Evolutionary conservation across 495 filamentous ascomycete species (phyloP).

Genomic region (Lasiosphaeriaceae sp.): DNA sequence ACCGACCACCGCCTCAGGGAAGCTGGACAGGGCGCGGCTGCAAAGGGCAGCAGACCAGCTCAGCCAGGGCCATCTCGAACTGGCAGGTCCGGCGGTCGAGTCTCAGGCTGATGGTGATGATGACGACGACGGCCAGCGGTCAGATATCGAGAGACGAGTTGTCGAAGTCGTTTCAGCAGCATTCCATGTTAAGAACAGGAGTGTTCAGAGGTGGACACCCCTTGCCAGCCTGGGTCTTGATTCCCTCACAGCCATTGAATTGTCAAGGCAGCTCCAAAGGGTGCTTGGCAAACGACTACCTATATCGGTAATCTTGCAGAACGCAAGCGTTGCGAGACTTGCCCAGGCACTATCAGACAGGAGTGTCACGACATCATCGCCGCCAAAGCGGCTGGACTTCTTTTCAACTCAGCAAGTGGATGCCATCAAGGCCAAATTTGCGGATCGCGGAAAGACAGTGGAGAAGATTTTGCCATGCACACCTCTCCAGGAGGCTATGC

Average conservation of each 20-base stretch:
- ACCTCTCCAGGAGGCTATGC: slow-evolving; percentile 77
- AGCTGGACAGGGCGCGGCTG: slow-evolving; percentile 47
- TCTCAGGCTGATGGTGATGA: slow-evolving; percentile 21
- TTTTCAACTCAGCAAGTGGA: slow-evolving; percentile 37
- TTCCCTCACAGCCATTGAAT: slow-evolving; percentile 72
- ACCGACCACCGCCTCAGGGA: slow-evolving; percentile 61
- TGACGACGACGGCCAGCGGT: slow-evolving; percentile 44
- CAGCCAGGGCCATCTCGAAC: slow-evolving; percentile 12
- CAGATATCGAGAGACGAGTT: slow-evolving; percentile 47
- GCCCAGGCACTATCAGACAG: slow-evolving; percentile 28
- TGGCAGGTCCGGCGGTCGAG: slow-evolving; percentile 16
- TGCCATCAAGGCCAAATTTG: slow-evolving; percentile 30
- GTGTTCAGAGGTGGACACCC: slow-evolving; percentile 50
- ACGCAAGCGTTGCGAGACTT: slow-evolving; percentile 56
- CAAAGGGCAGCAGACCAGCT: slow-evolving; percentile 15
- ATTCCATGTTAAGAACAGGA: slow-evolving; percentile 48
- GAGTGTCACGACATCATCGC: neutral
- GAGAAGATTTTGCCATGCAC: slow-evolving; percentile 69
- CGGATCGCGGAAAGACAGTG: slow-evolving; percentile 32
- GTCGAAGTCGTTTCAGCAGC: slow-evolving; percentile 38
- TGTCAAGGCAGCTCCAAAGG: slow-evolving; percentile 51
- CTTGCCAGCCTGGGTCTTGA: slow-evolving; percentile 62
- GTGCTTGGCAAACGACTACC: slow-evolving; percentile 41
- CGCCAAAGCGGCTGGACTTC: slow-evolving; percentile 10
- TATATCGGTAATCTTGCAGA: slow-evolving; percentile 60